Conservation (phyloP, 1,284 basidiomycete genomes). For the Pseudozyma hubeiensis region DNA sequence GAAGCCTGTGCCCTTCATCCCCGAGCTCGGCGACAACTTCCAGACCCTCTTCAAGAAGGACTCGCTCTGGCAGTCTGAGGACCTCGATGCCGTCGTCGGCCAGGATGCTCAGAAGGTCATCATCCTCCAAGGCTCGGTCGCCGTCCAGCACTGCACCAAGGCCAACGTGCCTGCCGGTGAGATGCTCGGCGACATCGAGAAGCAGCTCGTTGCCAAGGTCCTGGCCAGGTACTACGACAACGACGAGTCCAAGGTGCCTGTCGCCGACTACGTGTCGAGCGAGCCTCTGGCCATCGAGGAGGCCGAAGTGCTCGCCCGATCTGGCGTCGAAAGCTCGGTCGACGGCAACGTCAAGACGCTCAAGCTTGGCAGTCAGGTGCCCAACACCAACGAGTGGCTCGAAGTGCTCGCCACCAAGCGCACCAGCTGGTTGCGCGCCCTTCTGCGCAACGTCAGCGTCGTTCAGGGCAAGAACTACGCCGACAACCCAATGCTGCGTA, state of each 20-base stretch:
- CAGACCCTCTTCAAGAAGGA: conserved; percentile 82
- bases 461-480: conserved; percentile 73
- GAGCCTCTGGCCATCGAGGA: conserved; percentile 70
- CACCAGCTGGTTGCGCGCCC: conserved; percentile 87
- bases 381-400: conserved; percentile 77
- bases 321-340: conserved; percentile 73
- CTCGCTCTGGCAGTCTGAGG: conserved; percentile 96
- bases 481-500: conserved; percentile 87
- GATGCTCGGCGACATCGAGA: conserved; percentile 87
- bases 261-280: conserved; percentile 85
- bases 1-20: conserved; percentile 98
- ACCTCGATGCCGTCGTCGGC: conserved; percentile 97
- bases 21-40: conserved; percentile 87
- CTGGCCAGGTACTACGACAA: conserved; percentile 84
- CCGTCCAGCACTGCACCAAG: conserved; percentile 84
- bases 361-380: conserved; percentile 45
- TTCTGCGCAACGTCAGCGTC: conserved; percentile 83
- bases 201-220: conserved; percentile 80
- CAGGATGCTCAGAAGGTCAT: conserved; percentile 93
- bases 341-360: conserved; percentile 71
- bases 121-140: conserved; percentile 95
- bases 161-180: conserved; percentile 95
- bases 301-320: conserved; percentile 65
- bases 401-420: conserved; percentile 83
- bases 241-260: conserved; percentile 82